Evolutionary conservation across 306 rosid species (phyloP), one percentile per base, ranked within the genome.

Genomic region (Prunus dulcis): DNA sequence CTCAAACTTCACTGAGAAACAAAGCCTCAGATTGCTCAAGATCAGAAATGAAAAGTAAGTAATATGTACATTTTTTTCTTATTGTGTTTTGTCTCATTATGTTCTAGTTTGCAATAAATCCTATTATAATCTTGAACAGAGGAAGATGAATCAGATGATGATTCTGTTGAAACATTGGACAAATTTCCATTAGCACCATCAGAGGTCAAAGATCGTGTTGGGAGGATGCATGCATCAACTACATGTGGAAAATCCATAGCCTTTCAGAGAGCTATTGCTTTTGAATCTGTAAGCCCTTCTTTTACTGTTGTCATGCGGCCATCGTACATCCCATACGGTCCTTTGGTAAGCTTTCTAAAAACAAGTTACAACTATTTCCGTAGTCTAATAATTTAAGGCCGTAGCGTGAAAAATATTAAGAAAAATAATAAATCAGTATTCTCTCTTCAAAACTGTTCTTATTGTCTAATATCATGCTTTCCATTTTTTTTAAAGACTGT

Each of bases 271-370:
- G 68, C 68, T 6, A 28, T 19, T 28, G 30, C 3, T 55, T 71
- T 52, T 23, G 4, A 53, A 71, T 71, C 75, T 71, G 64, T 28
- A 71, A 32, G 12, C 28, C 73, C 73, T 47, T 25, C 7, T 50
- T 69, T 69, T 55, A 49, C 6, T 20, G 57, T 15, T 23, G 58
- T 69, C 10, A 69, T 69, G 58, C 60, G 3, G 22, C 51, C 52
- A 8, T 32, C 64, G 1, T 72, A 69, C 25, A 27, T 55, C 52
- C 2, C 1, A 20, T 5, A 23, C 17, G 52, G 14, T 10, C 17
- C 52, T 10, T 11, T 75, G 83, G 86, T 83, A 78, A 78, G 84
- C 80, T 47, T 56, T 27, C 8, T 9, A 51, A 15, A 13, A 11
- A n/a, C 18, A 49, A 49, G 43, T 38, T 38, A 7, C 43, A 38